Evolutionary conservation across 2,329 filamentous ascomycete species (phyloP), one percentile per base, ranked within the genome.

Genomic region (Fusarium sp.): DNA sequence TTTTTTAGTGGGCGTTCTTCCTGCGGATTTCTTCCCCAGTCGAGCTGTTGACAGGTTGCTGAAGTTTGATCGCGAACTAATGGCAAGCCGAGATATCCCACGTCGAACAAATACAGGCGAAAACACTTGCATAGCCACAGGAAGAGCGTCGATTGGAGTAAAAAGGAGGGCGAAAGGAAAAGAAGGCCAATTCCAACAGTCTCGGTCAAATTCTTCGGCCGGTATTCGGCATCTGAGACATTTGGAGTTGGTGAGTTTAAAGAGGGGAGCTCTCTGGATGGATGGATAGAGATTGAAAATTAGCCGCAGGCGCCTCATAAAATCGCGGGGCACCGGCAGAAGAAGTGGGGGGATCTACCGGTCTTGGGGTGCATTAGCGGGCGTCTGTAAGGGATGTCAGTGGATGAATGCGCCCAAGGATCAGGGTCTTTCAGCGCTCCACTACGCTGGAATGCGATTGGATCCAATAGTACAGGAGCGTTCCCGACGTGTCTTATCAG

Each of bases 11-110:
- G 28, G 28, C 5, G 11, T 31, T 42, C 47, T 42, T 52, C 39
- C 15, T n/a, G 39, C 33, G 36, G 43, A 58, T 33, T 19, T 24
- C 36, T 40, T 57, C 21, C 19, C 40, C 42, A 54, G 53, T 40
- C 24, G 39, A 51, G 24, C 15, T 13, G 55, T 36, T 39, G 40
- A 21, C 19, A 36, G 49, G 28, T 33, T 54, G 34, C 45, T 40
- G 51, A 59, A 47, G 43, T 49, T 43, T 54, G 62, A 42, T 40
- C 57, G 49, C 21, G 66, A 70, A 46, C 50, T 39, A 36, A 67
- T 24, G 45, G 46, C 42, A 28, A 70, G 51, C 38, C 59, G 66
- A 67, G 57, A 67, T 67, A 57, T 68, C 42, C 59, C 44, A 65
- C 52, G 67, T 71, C 55, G 59, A 71, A 46, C n/a, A 45, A 70